Conservation (phyloP, 768 basidiomycete genomes). For the Mycena kentingensis region DNA sequence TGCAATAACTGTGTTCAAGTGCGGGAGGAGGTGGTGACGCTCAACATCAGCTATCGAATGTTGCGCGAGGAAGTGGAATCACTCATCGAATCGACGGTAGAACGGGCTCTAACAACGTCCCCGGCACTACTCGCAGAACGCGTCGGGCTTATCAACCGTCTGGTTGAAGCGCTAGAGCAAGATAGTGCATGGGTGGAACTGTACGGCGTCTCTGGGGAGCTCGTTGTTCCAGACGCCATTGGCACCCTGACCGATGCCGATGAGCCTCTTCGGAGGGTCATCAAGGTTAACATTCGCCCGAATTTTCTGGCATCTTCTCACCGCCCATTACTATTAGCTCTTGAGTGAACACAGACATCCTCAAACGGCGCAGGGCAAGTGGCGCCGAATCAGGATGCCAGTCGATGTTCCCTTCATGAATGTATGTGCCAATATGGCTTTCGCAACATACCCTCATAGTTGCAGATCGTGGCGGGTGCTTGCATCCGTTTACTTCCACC, state of each 20-base stretch:
- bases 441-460: constrained; percentile 13
- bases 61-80: constrained; percentile 79
- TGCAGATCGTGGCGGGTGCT: constrained; percentile 69
- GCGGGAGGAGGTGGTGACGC: constrained; percentile 63
- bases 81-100: constrained; percentile 54
- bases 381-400: constrained; percentile 80
- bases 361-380: constrained; percentile 45
- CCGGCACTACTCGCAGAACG: constrained; percentile 40
- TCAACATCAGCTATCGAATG: constrained; percentile 76
- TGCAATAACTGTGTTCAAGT: constrained; percentile 6
- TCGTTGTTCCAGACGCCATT: constrained; percentile 52
- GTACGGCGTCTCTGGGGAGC: constrained; percentile 72
- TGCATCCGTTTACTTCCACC: constrained; percentile 50
- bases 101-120: constrained; percentile 40
- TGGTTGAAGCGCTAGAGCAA: constrained; percentile 61
- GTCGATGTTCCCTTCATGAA: constrained; percentile 84
- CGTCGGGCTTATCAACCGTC: constrained; percentile 45
- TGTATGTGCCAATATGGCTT: constrained; percentile 45
- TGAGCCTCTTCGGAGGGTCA: constrained; percentile 34
- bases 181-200: constrained; percentile 69
- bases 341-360: constrained; percentile 47
- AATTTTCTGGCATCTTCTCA: neutral
- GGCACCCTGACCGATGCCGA: constrained; percentile 33
- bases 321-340: constrained; percentile 30
- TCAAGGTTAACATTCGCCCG: constrained; percentile 35